Conservation (phyloP, 257 asterid genomes). For the Solanum pimpinellifolium region DNA sequence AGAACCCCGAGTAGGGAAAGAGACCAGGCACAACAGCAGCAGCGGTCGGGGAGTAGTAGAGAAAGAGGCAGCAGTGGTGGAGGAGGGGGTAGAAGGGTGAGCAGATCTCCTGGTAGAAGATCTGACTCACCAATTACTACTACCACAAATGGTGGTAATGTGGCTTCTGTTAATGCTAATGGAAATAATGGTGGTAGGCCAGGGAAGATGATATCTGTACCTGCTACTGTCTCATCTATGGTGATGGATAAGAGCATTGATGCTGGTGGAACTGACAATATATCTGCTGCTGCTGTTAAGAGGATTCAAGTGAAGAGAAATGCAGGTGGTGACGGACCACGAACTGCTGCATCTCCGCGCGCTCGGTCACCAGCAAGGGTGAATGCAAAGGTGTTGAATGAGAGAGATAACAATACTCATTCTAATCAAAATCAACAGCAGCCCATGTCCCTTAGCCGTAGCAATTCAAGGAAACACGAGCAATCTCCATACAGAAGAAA, state of each 20-base stretch:
- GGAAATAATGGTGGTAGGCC: constrained; percentile 34
- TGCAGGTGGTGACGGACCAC: constrained; percentile 35
- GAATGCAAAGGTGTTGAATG: constrained; percentile 25
- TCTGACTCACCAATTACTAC: constrained; percentile 71
- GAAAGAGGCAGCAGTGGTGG: constrained; percentile 32
- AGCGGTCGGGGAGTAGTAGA: constrained; percentile 69
- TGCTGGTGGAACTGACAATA: constrained; percentile 16
- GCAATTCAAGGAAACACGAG: constrained; percentile 90
- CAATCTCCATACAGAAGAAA: constrained; percentile 74
- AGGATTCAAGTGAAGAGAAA: constrained; percentile 89
- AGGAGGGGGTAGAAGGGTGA: constrained; percentile 71
- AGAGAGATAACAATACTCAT: constrained; percentile 11
- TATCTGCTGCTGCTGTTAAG: constrained; percentile 32
- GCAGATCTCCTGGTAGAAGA: constrained; percentile 91
- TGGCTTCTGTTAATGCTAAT: constrained; percentile 12
- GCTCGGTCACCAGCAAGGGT: constrained; percentile 77
- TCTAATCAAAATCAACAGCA: constrained; percentile 21
- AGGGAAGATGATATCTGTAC: constrained; percentile 88
- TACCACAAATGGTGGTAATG: constrained; percentile 7
- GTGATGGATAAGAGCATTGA: constrained; percentile 44
- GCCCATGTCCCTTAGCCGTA: constrained; percentile 66
- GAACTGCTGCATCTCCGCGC: constrained; percentile 67
- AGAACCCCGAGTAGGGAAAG: constrained; percentile 95
- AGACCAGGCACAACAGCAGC: constrained; percentile 35
- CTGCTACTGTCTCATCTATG: constrained; percentile 58